Percentiles rank a stretch among this genome's conserved stretches.
Evolutionary conservation across 169 alveolate species (phyloP).

Genomic region (Plasmodium relictum): DNA sequence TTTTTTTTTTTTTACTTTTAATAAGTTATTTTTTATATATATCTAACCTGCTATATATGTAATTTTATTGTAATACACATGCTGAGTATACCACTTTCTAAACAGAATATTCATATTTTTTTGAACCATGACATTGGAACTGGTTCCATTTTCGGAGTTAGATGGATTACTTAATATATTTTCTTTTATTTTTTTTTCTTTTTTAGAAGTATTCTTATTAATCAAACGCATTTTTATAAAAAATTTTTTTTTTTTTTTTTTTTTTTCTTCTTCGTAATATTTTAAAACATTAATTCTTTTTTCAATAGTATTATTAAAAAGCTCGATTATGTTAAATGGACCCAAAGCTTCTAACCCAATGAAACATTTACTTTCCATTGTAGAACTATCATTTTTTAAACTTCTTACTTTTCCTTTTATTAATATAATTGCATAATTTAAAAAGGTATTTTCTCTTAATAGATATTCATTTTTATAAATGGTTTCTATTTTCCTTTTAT

Average conservation of each 20-base stretch:
- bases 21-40: neutral
- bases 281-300: slow-evolving; percentile 52
- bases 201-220: neutral
- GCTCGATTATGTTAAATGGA: slow-evolving; percentile 64
- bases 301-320: slow-evolving; percentile 62
- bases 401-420: slow-evolving; percentile 61
- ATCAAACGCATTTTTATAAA: neutral
- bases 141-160: neutral
- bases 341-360: slow-evolving; percentile 75
- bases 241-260: slow-evolving; percentile 62
- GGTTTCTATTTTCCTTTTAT: slow-evolving; percentile 30
- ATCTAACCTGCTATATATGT: slow-evolving; percentile 45
- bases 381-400: slow-evolving; percentile 1
- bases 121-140: slow-evolving; percentile 9
- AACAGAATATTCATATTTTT: slow-evolving; percentile 57
- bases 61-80: slow-evolving; percentile 57
- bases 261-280: slow-evolving; percentile 49
- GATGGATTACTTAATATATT: neutral
- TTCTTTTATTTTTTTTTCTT: neutral
- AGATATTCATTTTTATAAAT: slow-evolving; percentile 29
- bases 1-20: neutral
- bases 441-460: slow-evolving; percentile 59
- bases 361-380: slow-evolving; percentile 17
- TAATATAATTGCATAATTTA: slow-evolving; percentile 62
- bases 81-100: slow-evolving; percentile 73